A percentile compares a stretch with the other conserved stretches of the same genome.
Conservation (phyloP, 805 yeast species). For the Monosporozyma servazzii region DNA sequence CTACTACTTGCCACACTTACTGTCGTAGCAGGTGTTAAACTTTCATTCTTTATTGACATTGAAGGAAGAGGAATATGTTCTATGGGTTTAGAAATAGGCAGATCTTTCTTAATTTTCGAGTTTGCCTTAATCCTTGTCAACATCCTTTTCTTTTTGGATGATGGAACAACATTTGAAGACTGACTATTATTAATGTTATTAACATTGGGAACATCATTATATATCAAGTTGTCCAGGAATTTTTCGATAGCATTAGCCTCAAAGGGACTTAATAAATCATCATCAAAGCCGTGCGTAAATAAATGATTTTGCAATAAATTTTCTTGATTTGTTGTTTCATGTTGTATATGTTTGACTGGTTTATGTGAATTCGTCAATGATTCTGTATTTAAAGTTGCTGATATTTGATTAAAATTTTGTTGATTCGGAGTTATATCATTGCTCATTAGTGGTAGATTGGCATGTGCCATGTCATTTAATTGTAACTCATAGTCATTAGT, state of each 20-base stretch:
- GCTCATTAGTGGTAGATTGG: background rate
- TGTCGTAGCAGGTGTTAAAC: background rate
- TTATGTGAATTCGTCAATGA: background rate
- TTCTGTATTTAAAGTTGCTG: background rate
- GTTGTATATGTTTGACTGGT: background rate
- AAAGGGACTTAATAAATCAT: slow-evolving; percentile 22
- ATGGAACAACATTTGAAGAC: background rate
- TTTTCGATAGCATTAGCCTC: slow-evolving; percentile 29
- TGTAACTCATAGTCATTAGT: background rate
- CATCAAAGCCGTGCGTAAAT: background rate
- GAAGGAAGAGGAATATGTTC: background rate
- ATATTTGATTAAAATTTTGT: background rate
- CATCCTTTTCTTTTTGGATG: background rate
- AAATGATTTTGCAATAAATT: background rate
- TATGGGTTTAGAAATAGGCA: background rate
- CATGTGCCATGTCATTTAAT: background rate
- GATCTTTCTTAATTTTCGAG: background rate
- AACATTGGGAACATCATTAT: slow-evolving; percentile 3
- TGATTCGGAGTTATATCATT: background rate
- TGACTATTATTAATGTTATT: background rate
- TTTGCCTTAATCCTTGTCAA: background rate
- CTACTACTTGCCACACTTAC: background rate
- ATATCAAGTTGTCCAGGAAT: slow-evolving; percentile 24
- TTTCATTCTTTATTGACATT: background rate
- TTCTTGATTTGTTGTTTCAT: background rate